Evolutionary conservation across 2,329 filamentous ascomycete species (phyloP).

Genomic region (Neonectria faginata): DNA sequence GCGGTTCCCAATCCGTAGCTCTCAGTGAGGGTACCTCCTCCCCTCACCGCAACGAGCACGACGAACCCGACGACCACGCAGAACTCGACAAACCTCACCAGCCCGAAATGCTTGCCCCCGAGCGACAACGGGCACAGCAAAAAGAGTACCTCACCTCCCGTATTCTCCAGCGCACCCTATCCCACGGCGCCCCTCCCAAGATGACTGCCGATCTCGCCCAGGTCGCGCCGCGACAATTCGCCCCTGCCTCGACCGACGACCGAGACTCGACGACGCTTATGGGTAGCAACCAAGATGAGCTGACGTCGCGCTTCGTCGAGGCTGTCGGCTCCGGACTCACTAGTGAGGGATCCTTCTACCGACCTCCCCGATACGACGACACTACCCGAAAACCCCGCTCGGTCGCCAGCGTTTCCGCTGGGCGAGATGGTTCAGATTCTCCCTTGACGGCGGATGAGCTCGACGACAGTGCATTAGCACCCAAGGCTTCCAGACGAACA

Average conservation of each 20-base stretch:
- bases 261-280: constrained; percentile 41
- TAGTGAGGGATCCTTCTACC: constrained; percentile 65
- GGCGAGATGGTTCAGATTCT: constrained; percentile 41
- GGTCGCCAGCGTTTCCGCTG: constrained; percentile 50
- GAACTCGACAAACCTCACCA: constrained; percentile 22
- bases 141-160: constrained; percentile 76
- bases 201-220: constrained; percentile 69
- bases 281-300: constrained; percentile 56
- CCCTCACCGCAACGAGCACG: constrained; percentile 27
- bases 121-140: constrained; percentile 61
- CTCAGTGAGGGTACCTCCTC: constrained; percentile 44
- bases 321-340: constrained; percentile 61
- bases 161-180: constrained; percentile 72
- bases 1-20: constrained; percentile 52
- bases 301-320: constrained; percentile 72
- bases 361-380: constrained; percentile 50
- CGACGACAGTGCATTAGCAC: constrained; percentile 61
- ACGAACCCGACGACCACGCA: constrained; percentile 16
- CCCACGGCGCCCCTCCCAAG: constrained; percentile 70
- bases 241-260: constrained; percentile 47
- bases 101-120: constrained; percentile 45
- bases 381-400: constrained; percentile 57
- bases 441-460: constrained; percentile 47
- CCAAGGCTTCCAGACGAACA: constrained; percentile 55
- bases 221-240: constrained; percentile 54